Percentiles rank a stretch among this genome's conserved stretches.
phyloP scores from a whole-genome alignment of 176 grass and related monocot genomes.

The Dendrocalamus sinicus region DNA sequence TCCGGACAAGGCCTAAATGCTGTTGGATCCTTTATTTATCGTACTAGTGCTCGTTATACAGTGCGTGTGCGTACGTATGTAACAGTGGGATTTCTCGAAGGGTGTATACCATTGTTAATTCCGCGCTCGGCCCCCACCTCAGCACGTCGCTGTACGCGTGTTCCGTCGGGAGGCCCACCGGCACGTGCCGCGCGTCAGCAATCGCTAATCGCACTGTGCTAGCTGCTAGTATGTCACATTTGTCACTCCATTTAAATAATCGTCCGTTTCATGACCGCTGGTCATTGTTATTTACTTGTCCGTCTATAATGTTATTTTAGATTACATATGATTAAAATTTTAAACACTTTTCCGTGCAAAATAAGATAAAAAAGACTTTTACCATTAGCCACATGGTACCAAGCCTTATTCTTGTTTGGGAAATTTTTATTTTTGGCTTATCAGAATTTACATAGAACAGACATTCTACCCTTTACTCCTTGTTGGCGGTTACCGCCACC shows the following conservation, averaged over 20 bases:
- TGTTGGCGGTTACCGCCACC: too few species aligned
- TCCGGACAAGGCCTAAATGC: neutral
- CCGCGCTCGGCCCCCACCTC: neutral
- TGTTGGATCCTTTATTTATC: neutral
- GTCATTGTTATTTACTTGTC: neutral
- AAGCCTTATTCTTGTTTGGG: too few species aligned
- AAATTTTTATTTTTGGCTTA: too few species aligned
- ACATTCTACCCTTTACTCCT: too few species aligned
- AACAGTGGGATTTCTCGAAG: constrained; percentile 31
- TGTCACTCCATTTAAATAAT: too few species aligned
- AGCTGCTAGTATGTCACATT: too few species aligned
- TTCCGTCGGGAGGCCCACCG: neutral
- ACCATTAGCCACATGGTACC: too few species aligned
- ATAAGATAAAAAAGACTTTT: neutral
- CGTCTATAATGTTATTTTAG: too few species aligned
- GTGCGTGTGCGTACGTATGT: neutral
- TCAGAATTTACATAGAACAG: too few species aligned
- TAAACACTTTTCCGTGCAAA: neutral
- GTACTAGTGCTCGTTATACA: neutral
- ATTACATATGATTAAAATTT: neutral
- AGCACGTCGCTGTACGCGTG: constrained; percentile 15
- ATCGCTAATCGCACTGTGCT: neutral
- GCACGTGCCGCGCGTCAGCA: neutral
- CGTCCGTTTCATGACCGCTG: too few species aligned
- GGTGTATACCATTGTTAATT: neutral